A percentile compares a stretch with the other conserved stretches of the same genome.
Evolutionary conservation across 2,329 filamentous ascomycete species (phyloP).

Genomic region (Byssoonygena ceratinophila): DNA sequence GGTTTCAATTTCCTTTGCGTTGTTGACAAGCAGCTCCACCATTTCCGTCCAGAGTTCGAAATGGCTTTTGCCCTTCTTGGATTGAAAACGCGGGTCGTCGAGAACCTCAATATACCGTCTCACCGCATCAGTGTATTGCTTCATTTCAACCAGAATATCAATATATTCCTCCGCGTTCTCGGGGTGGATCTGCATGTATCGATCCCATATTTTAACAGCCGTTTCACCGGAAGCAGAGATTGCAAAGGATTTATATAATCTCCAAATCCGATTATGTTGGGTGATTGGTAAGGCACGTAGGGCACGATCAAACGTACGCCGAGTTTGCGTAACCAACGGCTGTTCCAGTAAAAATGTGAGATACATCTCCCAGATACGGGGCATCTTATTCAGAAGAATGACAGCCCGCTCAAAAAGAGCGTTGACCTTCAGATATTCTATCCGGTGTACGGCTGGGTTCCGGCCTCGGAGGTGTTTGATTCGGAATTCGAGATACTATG

Average conservation of each 20-base stretch:
- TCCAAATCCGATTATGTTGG: slow-evolving; percentile 93
- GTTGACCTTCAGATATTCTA: slow-evolving; percentile 89
- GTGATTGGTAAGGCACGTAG: slow-evolving; percentile 84
- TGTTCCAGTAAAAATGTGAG: slow-evolving; percentile 81
- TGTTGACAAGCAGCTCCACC: slow-evolving; percentile 84
- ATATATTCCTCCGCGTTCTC: slow-evolving; percentile 95
- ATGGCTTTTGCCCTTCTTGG: slow-evolving; percentile 85
- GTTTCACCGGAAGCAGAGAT: slow-evolving; percentile 83
- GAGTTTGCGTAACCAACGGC: slow-evolving; percentile 77
- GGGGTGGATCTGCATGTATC: slow-evolving; percentile 95
- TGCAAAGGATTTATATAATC: slow-evolving; percentile 79
- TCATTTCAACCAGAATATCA: slow-evolving; percentile 69
- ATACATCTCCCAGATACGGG: slow-evolving; percentile 96
- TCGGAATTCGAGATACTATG: slow-evolving; percentile 73
- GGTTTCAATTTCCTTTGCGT: slow-evolving; percentile 75
- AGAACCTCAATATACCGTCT: slow-evolving; percentile 84
- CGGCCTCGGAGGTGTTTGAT: slow-evolving; percentile 69
- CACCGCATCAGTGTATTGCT: slow-evolving; percentile 81
- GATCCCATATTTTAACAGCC: slow-evolving; percentile 82
- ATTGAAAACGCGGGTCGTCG: slow-evolving; percentile 80
- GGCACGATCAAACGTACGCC: slow-evolving; percentile 82
- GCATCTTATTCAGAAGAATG: slow-evolving; percentile 96
- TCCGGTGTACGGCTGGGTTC: slow-evolving; percentile 67
- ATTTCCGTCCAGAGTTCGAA: slow-evolving; percentile 98
- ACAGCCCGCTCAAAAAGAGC: slow-evolving; percentile 84